These are phyloP conservation scores for Quercus tomentella DNA, from an alignment of 331 rosid genomes.

Conservation along the genomic window DNA sequence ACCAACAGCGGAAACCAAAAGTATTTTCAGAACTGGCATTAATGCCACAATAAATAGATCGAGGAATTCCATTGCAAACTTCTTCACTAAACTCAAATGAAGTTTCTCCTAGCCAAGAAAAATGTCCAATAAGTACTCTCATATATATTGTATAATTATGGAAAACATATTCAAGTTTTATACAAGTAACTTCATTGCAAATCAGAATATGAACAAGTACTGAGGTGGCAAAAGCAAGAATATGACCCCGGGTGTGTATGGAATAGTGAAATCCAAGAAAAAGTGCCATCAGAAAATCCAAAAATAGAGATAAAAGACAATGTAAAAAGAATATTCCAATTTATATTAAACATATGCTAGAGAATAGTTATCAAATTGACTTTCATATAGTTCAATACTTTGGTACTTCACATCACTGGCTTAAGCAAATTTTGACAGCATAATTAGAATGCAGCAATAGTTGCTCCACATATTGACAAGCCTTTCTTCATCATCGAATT, in stretches of 20 bases:
- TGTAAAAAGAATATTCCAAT: background rate
- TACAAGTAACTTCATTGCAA: too few relatives aligned
- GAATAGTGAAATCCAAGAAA: background rate
- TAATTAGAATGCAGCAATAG: background rate
- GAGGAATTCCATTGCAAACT: constrained; percentile 20
- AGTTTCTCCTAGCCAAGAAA: background rate
- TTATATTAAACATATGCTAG: background rate
- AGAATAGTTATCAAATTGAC: background rate
- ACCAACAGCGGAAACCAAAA: constrained; percentile 29
- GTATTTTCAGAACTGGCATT: constrained; percentile 28
- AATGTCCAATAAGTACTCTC: too few relatives aligned
- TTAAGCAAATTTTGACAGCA: background rate
- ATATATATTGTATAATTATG: too few relatives aligned
- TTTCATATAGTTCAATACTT: background rate
- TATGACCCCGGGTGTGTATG: background rate
- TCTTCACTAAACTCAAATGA: background rate
- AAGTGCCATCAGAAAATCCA: background rate
- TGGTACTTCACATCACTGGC: background rate
- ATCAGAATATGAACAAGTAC: background rate
- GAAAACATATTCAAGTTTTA: too few relatives aligned
- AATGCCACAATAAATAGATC: constrained; percentile 28
- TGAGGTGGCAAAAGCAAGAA: background rate
- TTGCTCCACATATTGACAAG: background rate
- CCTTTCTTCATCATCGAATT: background rate
- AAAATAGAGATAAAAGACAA: background rate